Evolutionary conservation across 257 asterid species (phyloP), one percentile per base, ranked within the genome.

Genomic region (Coffea canephora): DNA sequence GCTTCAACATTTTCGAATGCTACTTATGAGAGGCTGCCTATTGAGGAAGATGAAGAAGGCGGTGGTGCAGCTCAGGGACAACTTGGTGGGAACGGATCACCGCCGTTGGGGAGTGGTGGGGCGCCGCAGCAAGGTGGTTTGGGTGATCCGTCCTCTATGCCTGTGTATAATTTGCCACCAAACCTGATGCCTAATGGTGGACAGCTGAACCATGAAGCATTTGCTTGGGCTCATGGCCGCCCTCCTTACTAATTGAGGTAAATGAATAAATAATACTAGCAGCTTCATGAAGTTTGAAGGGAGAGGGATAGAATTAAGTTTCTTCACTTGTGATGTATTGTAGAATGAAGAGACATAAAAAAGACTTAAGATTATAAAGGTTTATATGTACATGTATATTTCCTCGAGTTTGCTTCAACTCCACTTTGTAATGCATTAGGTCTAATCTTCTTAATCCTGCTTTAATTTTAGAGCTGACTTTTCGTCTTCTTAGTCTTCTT

Each of bases 1-100:
- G 95, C 93, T 0, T 87, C 93, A 0, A 91, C 93, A 0, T 91
- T 91, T 71, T 84, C 95, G 13, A 91, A 91, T 75, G 95, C 95
- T 46, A 89, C 91, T 6, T 91, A 91, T 67, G 95, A 91, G 81
- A 84, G 92, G 82, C 75, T 89, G 76, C 96, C 96, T 9, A 75
- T 89, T 55, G 91, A 84, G 78, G 93, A 89, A 64, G 93, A 87
- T 23, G 95, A 91, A 39, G 91, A 84, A 14, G 84, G 71, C 0
- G 81, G 75, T 0, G 84, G 80, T 5, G 83, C 34, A 5, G 83
- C 73, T 66, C 84, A 79, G 13, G 85, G 82, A 19, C 83, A 79
- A n/a, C 77, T 82, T n/a, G 91, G 85, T 15, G 85, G 82, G 1
- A 57, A 43, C 0, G 87, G 86, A 71, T 82, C 90, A 5, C 85